Evolutionary conservation across 306 rosid species (phyloP), one percentile per base, ranked within the genome.

Genomic region (Glycine soja): DNA sequence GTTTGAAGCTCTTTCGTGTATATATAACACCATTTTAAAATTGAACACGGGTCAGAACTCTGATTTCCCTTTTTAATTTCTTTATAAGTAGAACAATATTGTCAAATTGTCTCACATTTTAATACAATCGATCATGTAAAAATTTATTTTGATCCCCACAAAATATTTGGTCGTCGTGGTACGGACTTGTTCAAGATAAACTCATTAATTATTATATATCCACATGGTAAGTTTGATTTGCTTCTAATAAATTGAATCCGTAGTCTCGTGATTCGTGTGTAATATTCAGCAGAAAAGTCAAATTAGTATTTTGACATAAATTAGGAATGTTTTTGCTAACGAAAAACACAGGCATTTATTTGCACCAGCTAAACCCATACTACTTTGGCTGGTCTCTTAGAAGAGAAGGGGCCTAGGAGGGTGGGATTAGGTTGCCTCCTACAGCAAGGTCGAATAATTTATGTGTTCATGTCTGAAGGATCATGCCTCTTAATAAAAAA

Each of bases 401-500:
- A 80, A 50, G 66, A 24, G 30, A 24, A 24, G 42, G 52, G 71
- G 11, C 46, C 14, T 34, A 38, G 15, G 38, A 46, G 72, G 19
- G 64, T 67, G 15, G 88, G 78, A 61, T 88, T 83, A 78, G 90
- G 89, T 89, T 92, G 95, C 87, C 92, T 90, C 97, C 94, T 82
- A 19, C 56, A 84, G 88, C 87, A 87, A 87, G 90, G 92, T 88
- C 89, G 86, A 86, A 86, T 86, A 56, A 82, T 88, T 90, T 79
- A 67, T 54, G 81, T 89, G 95, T 87, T 89, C 85, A 24, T 89
- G 95, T 92, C 91, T 77, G 57, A 77, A 75, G 90, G 77, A 86
- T 94, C 95, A 92, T 89, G 92, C 97, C 75, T 85, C 88, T 71
- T 50, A 38, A 75, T 24, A 1, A 24, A 24, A 24, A 24, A 76